Percentiles rank a stretch among this genome's conserved stretches.
Conservation (phyloP, 257 asterid genomes). For the Eucommia ulmoides region DNA sequence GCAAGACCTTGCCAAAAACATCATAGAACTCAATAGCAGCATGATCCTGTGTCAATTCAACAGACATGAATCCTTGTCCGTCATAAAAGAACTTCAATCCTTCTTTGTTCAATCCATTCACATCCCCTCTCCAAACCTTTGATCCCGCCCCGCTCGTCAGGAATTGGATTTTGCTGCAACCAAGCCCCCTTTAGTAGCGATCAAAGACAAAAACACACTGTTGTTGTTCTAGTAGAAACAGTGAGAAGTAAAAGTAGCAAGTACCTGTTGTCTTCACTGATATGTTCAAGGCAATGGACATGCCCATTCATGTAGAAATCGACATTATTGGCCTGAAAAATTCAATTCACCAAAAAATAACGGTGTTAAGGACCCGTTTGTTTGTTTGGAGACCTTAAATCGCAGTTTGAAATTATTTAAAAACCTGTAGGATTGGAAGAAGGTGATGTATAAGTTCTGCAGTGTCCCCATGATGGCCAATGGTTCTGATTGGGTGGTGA, state of each 20-base stretch:
- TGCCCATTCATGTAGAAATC: conserved; percentile 78
- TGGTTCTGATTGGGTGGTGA: conserved; percentile 78
- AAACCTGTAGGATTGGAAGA: conserved; percentile 82
- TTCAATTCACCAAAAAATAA: not conserved
- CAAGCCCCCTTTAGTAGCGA: not conserved
- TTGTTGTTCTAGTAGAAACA: not conserved
- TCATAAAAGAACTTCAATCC: conserved; percentile 49
- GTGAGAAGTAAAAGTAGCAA: not conserved
- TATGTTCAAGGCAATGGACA: conserved; percentile 73
- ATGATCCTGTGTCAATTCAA: conserved; percentile 27
- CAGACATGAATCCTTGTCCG: conserved; percentile 91
- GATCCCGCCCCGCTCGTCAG: conserved; percentile 90
- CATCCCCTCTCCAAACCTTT: conserved; percentile 86
- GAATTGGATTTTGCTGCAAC: conserved; percentile 54
- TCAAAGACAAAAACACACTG: not conserved
- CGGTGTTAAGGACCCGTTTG: not conserved
- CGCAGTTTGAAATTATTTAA: not conserved
- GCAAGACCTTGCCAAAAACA: conserved; percentile 43
- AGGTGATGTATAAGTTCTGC: conserved; percentile 48
- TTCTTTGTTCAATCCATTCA: conserved; percentile 21
- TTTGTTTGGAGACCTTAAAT: no score
- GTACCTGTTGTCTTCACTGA: conserved; percentile 45
- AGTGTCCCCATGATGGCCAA: conserved; percentile 88
- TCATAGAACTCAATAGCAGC: conserved; percentile 39
- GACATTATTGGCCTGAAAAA: conserved; percentile 41